Conservation (phyloP, 2,329 filamentous ascomycete species). For the Arthroderma sp. region DNA sequence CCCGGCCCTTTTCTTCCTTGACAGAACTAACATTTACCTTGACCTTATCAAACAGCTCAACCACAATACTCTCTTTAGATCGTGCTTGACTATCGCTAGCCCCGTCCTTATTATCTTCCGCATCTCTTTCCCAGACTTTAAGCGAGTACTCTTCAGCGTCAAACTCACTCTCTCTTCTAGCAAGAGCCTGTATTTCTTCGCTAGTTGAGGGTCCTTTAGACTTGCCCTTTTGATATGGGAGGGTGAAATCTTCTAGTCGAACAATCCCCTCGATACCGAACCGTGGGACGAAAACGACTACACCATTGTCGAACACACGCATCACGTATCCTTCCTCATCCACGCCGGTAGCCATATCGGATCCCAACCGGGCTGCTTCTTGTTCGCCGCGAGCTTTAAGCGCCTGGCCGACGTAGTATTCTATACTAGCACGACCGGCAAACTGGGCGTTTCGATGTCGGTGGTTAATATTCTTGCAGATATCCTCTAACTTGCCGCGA, state of each 20-base stretch:
- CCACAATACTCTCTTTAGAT: slow-evolving; percentile 29
- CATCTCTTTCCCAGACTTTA: slow-evolving; percentile 43
- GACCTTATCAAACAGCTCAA: slow-evolving; percentile 89
- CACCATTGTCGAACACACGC: slow-evolving; percentile 93
- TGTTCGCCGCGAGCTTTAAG: slow-evolving; percentile 57
- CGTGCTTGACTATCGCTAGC: slow-evolving; percentile 21
- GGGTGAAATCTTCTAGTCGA: slow-evolving; percentile 66
- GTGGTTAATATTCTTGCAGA: slow-evolving; percentile 97
- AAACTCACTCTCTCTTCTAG: slow-evolving; percentile 58
- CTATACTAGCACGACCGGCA: slow-evolving; percentile 83
- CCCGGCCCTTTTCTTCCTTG: slow-evolving; percentile 58
- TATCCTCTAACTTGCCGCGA: slow-evolving; percentile 72
- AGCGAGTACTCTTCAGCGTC: slow-evolving; percentile 78
- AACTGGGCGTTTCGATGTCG: slow-evolving; percentile 95
- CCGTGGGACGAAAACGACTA: slow-evolving; percentile 87
- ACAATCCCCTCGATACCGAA: slow-evolving; percentile 95
- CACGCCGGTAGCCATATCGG: slow-evolving; percentile 22
- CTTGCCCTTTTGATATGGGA: slow-evolving; percentile 22
- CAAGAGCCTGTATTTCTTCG: slow-evolving; percentile 5
- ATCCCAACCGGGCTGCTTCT: slow-evolving; percentile 15
- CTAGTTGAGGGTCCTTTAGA: not conserved
- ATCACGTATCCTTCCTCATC: slow-evolving; percentile 93
- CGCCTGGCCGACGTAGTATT: slow-evolving; percentile 96
- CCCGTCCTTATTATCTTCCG: slow-evolving; percentile 34
- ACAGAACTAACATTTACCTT: slow-evolving; percentile 79